Percentiles rank a stretch among this genome's conserved stretches.
Conservation (phyloP, 768 basidiomycete genomes). For the Suillus subaureus region DNA sequence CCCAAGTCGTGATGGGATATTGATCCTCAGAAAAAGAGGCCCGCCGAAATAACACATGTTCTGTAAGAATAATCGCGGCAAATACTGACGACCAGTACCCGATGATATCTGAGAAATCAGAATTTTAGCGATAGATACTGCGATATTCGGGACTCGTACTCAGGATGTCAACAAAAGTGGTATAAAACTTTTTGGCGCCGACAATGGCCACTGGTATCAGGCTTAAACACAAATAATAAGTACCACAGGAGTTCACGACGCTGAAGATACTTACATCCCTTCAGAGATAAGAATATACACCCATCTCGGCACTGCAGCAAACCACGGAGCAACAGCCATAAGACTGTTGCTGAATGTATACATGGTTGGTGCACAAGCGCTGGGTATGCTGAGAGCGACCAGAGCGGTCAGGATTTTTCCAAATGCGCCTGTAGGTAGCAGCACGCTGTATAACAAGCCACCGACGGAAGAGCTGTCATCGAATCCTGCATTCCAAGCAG, state of each 20-base stretch:
- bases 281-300: constrained; percentile 48
- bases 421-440: constrained; percentile 44
- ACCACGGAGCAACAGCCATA: constrained; percentile 39
- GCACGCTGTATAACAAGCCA: constrained; percentile 43
- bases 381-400: constrained; percentile 54
- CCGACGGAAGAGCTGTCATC: constrained; percentile 45
- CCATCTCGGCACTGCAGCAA: constrained; percentile 45
- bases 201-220: constrained; percentile 50
- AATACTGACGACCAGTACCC: constrained; percentile 47
- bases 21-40: constrained; percentile 31
- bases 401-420: constrained; percentile 51
- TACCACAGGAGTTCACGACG: not conserved
- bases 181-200: constrained; percentile 46
- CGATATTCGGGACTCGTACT: constrained; percentile 24
- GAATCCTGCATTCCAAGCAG: constrained; percentile 43
- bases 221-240: constrained; percentile 23
- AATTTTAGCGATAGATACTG: not conserved
- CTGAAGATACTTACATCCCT: constrained; percentile 38
- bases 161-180: constrained; percentile 45
- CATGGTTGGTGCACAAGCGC: constrained; percentile 61
- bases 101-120: constrained; percentile 35
- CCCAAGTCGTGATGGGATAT: constrained; percentile 43
- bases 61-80: constrained; percentile 41
- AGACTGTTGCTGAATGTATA: constrained; percentile 54
- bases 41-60: constrained; percentile 45